A percentile compares a stretch with the other conserved stretches of the same genome.
phyloP scores from a whole-genome alignment of 2,329 filamentous ascomycete species.

The Fusarium coicis region DNA sequence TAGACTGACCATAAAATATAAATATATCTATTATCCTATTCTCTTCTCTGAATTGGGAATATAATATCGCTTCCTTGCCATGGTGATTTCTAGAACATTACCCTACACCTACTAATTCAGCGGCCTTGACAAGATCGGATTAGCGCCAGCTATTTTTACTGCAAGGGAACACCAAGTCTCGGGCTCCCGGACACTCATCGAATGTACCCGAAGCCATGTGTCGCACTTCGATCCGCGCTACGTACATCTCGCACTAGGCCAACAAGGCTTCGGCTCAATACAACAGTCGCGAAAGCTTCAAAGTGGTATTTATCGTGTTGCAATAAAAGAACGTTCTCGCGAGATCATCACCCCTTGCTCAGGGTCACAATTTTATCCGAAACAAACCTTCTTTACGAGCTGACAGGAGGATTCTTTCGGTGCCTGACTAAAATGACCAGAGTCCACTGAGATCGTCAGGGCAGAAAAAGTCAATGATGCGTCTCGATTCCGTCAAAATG shows the following conservation, averaged over 20 bases:
- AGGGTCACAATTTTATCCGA: background rate
- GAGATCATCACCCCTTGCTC: background rate
- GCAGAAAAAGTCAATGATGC: slow-evolving; percentile 11
- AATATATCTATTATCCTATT: too few relatives aligned
- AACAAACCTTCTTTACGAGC: slow-evolving; percentile 19
- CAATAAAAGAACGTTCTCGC: background rate
- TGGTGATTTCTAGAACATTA: rapidly evolving
- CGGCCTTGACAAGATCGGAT: background rate
- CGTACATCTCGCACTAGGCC: background rate
- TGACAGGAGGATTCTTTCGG: background rate
- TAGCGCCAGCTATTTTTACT: background rate
- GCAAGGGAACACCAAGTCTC: background rate
- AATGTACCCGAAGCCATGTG: background rate
- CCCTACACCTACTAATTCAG: background rate
- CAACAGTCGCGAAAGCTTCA: background rate
- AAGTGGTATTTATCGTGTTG: background rate
- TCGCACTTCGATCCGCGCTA: background rate
- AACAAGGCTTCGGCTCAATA: background rate
- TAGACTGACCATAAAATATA: too few relatives aligned
- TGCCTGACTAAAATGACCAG: slow-evolving; percentile 8
- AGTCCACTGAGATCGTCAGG: slow-evolving; percentile 7
- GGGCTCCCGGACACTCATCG: background rate
- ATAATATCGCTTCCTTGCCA: background rate
- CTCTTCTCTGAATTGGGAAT: too few relatives aligned
- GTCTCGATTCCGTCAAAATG: background rate